These are phyloP conservation scores for Exophiala dermatitidis DNA, from an alignment of 2,329 filamentous ascomycete genomes.

Conservation along the genomic window DNA sequence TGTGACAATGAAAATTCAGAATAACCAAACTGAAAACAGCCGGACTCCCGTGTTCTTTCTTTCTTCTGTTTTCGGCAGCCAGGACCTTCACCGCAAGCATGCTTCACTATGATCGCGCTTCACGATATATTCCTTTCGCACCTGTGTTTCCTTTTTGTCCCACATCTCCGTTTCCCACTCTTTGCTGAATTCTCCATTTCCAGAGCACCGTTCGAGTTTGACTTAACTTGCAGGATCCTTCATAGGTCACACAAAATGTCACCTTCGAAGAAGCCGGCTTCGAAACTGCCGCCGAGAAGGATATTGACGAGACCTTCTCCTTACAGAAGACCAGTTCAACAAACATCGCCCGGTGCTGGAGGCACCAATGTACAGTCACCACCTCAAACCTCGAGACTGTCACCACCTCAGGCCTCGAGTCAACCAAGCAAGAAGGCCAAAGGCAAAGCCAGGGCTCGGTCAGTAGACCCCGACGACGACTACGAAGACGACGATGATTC, in stretches of 20 bases:
- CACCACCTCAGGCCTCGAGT: neutral
- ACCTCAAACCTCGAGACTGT: no score
- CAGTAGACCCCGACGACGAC: neutral
- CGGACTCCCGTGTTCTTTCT: neutral
- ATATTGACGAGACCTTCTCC: constrained; percentile 6
- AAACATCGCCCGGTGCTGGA: no score
- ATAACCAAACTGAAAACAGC: constrained; percentile 6
- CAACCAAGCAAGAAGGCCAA: neutral
- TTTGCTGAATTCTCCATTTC: neutral
- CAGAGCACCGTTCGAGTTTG: neutral
- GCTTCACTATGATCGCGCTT: no score
- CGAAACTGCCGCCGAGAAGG: neutral
- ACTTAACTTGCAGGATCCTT: neutral
- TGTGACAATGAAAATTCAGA: constrained; percentile 3
- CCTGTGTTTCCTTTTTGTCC: constrained; percentile 1
- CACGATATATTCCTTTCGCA: constrained; percentile 4
- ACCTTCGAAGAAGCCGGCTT: neutral
- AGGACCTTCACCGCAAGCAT: constrained; percentile 3
- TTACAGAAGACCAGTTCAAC: neutral
- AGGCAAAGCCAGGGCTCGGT: neutral
- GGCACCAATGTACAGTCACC: no score
- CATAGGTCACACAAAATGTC: neutral
- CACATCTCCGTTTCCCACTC: neutral
- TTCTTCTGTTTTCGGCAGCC: constrained; percentile 9
- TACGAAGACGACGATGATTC: neutral